A percentile compares a stretch with the other conserved stretches of the same genome.
phyloP scores from a whole-genome alignment of 2,329 filamentous ascomycete species.

The Colletotrichum sp. region DNA sequence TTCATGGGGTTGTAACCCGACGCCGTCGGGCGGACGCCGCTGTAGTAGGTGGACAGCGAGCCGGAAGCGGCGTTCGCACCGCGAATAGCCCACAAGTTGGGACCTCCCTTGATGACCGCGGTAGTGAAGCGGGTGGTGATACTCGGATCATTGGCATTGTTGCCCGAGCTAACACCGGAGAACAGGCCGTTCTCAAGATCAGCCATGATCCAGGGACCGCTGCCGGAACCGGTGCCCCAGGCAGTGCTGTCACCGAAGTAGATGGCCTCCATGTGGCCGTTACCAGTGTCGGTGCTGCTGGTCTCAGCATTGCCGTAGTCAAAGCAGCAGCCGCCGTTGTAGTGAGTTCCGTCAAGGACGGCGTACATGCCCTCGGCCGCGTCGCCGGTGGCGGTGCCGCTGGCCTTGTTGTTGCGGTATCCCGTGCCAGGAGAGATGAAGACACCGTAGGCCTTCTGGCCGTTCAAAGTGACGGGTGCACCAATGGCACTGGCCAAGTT shows the following conservation, averaged over 20 bases:
- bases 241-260: constrained; percentile 62
- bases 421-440: constrained; percentile 66
- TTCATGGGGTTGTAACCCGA: constrained; percentile 65
- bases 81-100: constrained; percentile 63
- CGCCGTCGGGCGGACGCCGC: constrained; percentile 54
- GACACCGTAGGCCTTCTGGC: constrained; percentile 67
- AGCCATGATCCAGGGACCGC: constrained; percentile 71
- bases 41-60: constrained; percentile 62
- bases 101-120: constrained; percentile 58
- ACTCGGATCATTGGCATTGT: constrained; percentile 58
- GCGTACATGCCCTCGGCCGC: constrained; percentile 65
- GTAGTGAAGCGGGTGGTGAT: constrained; percentile 62
- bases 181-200: constrained; percentile 73
- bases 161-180: constrained; percentile 50
- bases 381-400: constrained; percentile 59
- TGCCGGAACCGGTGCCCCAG: constrained; percentile 63
- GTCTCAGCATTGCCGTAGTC: constrained; percentile 64
- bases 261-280: constrained; percentile 72
- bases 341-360: constrained; percentile 64
- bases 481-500: constrained; percentile 63
- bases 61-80: constrained; percentile 62
- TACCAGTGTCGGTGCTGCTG: constrained; percentile 57
- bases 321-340: constrained; percentile 61
- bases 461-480: constrained; percentile 65
- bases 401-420: constrained; percentile 63